A percentile compares a stretch with the other conserved stretches of the same genome.
Evolutionary conservation across 345 rosid species (phyloP).

Genomic region (Populus alba): DNA sequence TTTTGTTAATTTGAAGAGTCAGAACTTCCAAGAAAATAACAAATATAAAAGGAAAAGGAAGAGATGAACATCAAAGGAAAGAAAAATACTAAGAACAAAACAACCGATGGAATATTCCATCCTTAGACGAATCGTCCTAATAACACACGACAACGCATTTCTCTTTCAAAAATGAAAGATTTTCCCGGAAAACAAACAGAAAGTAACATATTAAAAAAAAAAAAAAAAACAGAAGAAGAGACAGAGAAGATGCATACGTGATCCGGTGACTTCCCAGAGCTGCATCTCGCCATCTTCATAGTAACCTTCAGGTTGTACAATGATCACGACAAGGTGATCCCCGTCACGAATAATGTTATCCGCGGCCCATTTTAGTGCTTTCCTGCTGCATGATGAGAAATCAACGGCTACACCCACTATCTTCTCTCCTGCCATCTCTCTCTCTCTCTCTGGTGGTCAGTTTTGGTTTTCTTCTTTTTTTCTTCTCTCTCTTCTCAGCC

Average conservation of each 20-base stretch:
- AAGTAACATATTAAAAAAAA: too few species aligned
- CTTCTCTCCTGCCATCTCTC: constrained; percentile 48
- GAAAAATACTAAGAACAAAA: not conserved
- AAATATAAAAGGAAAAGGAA: not conserved
- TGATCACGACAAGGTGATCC: constrained; percentile 73
- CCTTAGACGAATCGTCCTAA: too few species aligned
- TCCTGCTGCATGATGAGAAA: constrained; percentile 79
- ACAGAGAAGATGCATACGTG: constrained; percentile 45
- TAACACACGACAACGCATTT: too few species aligned
- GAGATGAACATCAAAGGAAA: not conserved
- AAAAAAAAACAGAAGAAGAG: not conserved
- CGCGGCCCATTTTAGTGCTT: constrained; percentile 81
- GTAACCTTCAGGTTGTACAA: constrained; percentile 46
- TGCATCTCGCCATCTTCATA: constrained; percentile 84
- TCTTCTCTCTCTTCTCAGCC: not conserved
- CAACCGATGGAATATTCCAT: too few species aligned
- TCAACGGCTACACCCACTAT: constrained; percentile 84
- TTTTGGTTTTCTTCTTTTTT: not conserved
- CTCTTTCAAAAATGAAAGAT: not conserved
- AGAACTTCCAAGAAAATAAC: not conserved
- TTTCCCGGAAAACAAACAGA: not conserved
- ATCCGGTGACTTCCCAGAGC: constrained; percentile 86
- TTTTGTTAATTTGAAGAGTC: too few species aligned
- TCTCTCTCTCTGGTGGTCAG: not conserved
- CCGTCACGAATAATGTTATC: constrained; percentile 76